Percentiles rank a stretch among this genome's conserved stretches.
Conservation (phyloP, 495 filamentous ascomycete species). For the Penicillium maclennaniae region DNA sequence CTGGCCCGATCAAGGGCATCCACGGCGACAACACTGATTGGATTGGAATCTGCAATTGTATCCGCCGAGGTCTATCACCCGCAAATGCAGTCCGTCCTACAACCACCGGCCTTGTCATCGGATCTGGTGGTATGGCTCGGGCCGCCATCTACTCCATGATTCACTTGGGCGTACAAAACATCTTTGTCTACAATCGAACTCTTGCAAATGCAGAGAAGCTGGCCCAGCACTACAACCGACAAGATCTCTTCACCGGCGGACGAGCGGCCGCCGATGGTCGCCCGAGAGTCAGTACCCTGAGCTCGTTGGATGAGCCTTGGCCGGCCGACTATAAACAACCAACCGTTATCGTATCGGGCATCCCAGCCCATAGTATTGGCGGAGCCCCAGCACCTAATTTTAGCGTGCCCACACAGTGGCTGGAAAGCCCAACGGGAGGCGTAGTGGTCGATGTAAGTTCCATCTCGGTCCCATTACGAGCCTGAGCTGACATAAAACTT, state of each 20-base stretch:
- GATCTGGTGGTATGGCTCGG: conserved; percentile 76
- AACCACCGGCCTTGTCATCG: conserved; percentile 67
- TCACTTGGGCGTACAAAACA: conserved; percentile 68
- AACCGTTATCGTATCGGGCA: conserved; percentile 70
- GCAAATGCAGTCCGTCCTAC: conserved; percentile 68
- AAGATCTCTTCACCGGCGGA: conserved; percentile 26
- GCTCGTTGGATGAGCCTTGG: conserved; percentile 57
- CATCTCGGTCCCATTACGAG: neutral
- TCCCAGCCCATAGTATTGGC: conserved; percentile 63
- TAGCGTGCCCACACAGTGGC: conserved; percentile 65
- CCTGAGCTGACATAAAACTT: conserved; percentile 2
- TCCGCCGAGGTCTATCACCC: conserved; percentile 70
- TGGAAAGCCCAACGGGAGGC: conserved; percentile 71
- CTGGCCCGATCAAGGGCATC: conserved; percentile 59
- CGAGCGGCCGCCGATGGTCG: conserved; percentile 15
- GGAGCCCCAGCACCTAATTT: conserved; percentile 64
- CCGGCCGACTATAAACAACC: conserved; percentile 59
- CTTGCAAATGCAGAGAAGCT: conserved; percentile 56
- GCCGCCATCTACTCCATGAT: conserved; percentile 78
- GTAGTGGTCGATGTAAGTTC: conserved; percentile 65
- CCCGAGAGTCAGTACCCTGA: conserved; percentile 51
- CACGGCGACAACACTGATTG: conserved; percentile 85
- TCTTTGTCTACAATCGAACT: conserved; percentile 71
- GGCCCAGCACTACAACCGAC: conserved; percentile 63
- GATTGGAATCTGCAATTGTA: conserved; percentile 68